These are phyloP conservation scores for Metschnikowia santaceciliae DNA, from an alignment of 805 yeast species.

Conservation along the genomic window DNA sequence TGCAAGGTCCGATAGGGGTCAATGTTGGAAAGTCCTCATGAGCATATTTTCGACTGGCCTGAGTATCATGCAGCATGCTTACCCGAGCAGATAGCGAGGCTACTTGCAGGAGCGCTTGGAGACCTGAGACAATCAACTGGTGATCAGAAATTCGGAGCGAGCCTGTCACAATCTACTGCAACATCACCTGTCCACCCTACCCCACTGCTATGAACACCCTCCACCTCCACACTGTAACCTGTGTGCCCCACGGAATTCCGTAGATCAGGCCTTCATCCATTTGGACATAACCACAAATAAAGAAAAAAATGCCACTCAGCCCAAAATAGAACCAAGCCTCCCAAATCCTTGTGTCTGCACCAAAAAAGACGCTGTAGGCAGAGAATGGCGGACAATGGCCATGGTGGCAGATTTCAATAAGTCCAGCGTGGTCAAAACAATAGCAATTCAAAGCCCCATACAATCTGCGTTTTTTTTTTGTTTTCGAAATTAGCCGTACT, in stretches of 20 bases:
- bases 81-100: conserved; percentile 4
- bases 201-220: too few relatives aligned
- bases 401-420: background rate
- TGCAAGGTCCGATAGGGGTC: background rate
- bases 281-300: too few relatives aligned
- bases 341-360: background rate
- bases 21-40: background rate
- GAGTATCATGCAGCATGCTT: background rate
- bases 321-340: too few relatives aligned
- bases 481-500: too few relatives aligned
- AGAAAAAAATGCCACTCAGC: too few relatives aligned
- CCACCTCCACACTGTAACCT: too few relatives aligned
- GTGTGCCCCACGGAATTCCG: too few relatives aligned
- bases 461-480: too few relatives aligned
- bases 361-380: background rate
- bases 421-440: background rate
- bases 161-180: background rate
- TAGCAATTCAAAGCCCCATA: background rate
- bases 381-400: background rate
- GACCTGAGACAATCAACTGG: background rate
- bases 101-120: background rate
- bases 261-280: too few relatives aligned
- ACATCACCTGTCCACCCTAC: too few relatives aligned
- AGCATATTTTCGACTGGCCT: background rate
- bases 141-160: background rate